phyloP scores from a whole-genome alignment of 192 early-diverging fungal genomes.

The Coemansia sp. region DNA sequence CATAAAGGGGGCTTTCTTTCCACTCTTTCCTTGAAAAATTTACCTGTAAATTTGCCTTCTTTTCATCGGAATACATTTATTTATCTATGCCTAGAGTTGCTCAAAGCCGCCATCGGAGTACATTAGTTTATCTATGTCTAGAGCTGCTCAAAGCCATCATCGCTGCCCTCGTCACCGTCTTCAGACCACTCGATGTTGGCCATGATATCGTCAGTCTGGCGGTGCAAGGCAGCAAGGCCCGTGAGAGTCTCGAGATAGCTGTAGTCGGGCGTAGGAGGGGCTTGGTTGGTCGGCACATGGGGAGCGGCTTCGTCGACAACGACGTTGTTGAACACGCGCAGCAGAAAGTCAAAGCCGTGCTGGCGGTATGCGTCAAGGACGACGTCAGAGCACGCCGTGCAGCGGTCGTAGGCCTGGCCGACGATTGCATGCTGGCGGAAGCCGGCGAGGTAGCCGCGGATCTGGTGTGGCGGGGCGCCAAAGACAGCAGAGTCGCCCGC shows the following conservation, averaged over 20 bases:
- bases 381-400: conserved; percentile 85
- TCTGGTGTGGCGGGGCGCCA: conserved; percentile 95
- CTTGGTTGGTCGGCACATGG: conserved; percentile 17
- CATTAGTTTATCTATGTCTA: conserved; percentile 1
- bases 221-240: conserved; percentile 78
- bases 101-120: conserved; percentile 32
- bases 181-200: conserved; percentile 78
- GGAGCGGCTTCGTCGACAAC: conserved; percentile 34
- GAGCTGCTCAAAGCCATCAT: conserved; percentile 38
- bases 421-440: conserved; percentile 84
- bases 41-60: neutral
- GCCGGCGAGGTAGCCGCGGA: conserved; percentile 86
- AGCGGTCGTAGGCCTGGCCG: conserved; percentile 84
- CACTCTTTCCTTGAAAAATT: neutral
- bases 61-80: conserved; percentile 4
- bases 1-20: neutral
- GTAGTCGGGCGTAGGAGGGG: conserved; percentile 49
- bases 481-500: conserved; percentile 26
- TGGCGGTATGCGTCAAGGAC: conserved; percentile 65
- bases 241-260: conserved; percentile 85
- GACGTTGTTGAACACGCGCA: conserved; percentile 67
- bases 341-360: conserved; percentile 75
- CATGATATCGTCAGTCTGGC: conserved; percentile 74
- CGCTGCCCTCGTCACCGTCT: conserved; percentile 54
- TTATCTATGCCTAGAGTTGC: conserved; percentile 13